Percentiles rank a stretch among this genome's conserved stretches.
Conservation (phyloP, 108 stramenopile species). For the Bacterosira constricta region DNA sequence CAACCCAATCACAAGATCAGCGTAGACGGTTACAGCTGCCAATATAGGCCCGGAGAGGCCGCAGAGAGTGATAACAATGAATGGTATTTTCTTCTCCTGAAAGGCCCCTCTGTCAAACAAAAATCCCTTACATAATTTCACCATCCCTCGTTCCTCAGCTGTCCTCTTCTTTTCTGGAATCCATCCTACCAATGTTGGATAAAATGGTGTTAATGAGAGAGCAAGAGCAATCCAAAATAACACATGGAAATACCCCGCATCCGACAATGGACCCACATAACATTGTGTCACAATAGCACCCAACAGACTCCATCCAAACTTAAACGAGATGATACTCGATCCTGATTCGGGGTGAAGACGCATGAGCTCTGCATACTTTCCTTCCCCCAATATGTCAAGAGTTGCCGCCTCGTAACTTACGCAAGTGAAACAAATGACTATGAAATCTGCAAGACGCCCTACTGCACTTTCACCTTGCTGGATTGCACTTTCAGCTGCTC, state of each 20-base stretch:
- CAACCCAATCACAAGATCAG: conserved; percentile 33
- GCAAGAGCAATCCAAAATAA: conserved; percentile 47
- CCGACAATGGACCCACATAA: conserved; percentile 46
- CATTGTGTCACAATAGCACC: conserved; percentile 36
- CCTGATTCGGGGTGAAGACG: conserved; percentile 36
- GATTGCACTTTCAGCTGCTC: conserved; percentile 9
- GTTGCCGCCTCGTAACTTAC: conserved; percentile 48
- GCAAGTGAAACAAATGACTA: conserved; percentile 45
- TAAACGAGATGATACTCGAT: conserved; percentile 41
- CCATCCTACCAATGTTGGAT: conserved; percentile 49
- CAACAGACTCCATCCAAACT: conserved; percentile 45
- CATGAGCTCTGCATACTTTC: conserved; percentile 51
- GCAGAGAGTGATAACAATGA: conserved; percentile 47
- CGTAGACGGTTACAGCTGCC: conserved; percentile 49
- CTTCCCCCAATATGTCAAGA: conserved; percentile 49
- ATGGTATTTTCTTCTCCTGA: conserved; percentile 38
- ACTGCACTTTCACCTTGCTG: conserved; percentile 32
- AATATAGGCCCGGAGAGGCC: conserved; percentile 41
- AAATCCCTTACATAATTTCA: conserved; percentile 31
- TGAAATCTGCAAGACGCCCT: conserved; percentile 21
- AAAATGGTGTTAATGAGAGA: conserved; percentile 37
- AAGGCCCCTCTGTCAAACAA: conserved; percentile 47
- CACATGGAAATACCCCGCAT: conserved; percentile 43
- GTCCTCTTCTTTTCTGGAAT: conserved; percentile 48
- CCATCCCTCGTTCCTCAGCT: conserved; percentile 32